Base-by-base conservation (phyloP, 2,329 filamentous ascomycete genomes). In the Ilyonectria mors-panacis region DNA sequence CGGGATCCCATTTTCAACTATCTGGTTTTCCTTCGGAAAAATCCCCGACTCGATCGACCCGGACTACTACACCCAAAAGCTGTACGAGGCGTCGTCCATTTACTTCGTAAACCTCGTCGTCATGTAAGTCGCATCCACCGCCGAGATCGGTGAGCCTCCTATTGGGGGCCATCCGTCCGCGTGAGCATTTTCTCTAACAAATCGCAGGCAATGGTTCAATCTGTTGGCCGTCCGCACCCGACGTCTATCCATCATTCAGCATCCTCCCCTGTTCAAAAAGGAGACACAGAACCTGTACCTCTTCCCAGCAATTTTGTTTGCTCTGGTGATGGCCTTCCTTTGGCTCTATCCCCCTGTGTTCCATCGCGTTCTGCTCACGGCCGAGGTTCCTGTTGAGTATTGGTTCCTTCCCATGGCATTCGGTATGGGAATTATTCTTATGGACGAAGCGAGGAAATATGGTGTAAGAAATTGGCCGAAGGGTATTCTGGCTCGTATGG, bases 51-150 rank as follows among this genome's bases (percentile, higher is more conserved):
- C 77, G 76, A 84, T 88, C 12, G 85, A 87, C 58, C 79, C 85
- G 2, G 87, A 88, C 51, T 86, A 85, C 63, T 88, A 90, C 73
- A 81, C 80, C 0, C 78, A 82, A 30, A 85, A 88, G 68, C 81
- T 92, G 26, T 91, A 91, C 69, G 85, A 87, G 67, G 92, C 91
- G 0, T 91, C 88, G 42, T 92, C 90, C 17, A 91, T 95, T 66
- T 95, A 95, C 79, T 95, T 95, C 73, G 88, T 94, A 71, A 95
- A 91, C 66, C 82, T 95, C 23, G 93, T 95, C 2, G 90, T 95
- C 55, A 94, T 95, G 92, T 72, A 71, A 71, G 70, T 72, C 45
- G 21, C 7, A 17, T 4, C 37, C 4, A 44, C 15, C 61, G 50
- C 63, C 67, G 67, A 68, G 19, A 70, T 64, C 59, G 68, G 67